A percentile compares a stretch with the other conserved stretches of the same genome.
Conservation (phyloP, 345 rosid species). For the Limnanthes douglasii region DNA sequence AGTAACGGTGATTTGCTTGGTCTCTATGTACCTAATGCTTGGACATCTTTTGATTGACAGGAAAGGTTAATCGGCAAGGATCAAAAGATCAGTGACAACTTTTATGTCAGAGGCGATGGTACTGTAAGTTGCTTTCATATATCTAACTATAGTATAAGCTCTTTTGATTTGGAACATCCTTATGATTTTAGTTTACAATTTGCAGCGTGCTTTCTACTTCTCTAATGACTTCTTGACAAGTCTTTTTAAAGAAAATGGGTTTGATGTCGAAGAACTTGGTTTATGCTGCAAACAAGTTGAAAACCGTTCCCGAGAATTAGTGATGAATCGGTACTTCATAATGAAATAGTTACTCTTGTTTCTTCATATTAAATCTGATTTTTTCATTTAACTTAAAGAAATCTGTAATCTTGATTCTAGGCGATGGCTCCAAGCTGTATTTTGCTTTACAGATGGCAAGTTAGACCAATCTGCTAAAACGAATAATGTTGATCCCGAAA, state of each 20-base stretch:
- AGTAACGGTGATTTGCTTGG: too few relatives aligned
- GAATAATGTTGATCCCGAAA: conserved; percentile 7
- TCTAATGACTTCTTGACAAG: conserved; percentile 57
- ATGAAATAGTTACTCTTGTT: not conserved
- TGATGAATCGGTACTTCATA: conserved; percentile 55
- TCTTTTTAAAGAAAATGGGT: conserved; percentile 56
- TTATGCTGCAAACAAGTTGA: conserved; percentile 88
- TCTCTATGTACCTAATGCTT: conserved; percentile 1
- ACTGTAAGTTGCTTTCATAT: conserved; percentile 42
- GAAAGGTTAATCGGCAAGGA: conserved; percentile 78
- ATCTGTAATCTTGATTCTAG: conserved; percentile 15
- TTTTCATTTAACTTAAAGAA: not conserved
- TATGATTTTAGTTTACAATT: conserved; percentile 3
- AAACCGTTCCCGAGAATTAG: conserved; percentile 70
- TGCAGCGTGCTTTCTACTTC: conserved; percentile 88
- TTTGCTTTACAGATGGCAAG: conserved; percentile 24
- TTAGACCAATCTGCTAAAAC: conserved; percentile 13
- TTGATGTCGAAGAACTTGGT: conserved; percentile 55
- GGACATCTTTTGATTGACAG: conserved; percentile 23
- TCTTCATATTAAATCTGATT: not conserved
- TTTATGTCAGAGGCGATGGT: conserved; percentile 93
- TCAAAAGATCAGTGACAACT: conserved; percentile 77
- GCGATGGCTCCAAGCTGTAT: conserved; percentile 90
- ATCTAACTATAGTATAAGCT: conserved; percentile 1
- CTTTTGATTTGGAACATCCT: conserved; percentile 1